phyloP scores from a whole-genome alignment of 148 eudicot genomes.

The Silene uniflora region DNA sequence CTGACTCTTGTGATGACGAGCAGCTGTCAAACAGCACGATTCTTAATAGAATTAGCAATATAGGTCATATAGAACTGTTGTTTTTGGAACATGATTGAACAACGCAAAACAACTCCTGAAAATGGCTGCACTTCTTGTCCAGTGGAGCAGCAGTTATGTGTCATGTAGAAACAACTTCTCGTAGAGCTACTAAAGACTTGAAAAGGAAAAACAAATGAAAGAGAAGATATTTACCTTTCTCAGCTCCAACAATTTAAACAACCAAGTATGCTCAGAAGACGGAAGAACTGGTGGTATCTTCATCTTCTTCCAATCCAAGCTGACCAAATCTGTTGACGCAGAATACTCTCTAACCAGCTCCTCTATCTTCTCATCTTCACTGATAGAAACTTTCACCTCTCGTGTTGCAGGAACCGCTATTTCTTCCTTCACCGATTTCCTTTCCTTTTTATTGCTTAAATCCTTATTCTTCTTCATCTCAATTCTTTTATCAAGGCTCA shows the following conservation, averaged over 20 bases:
- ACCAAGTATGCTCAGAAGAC: slow-evolving; percentile 77
- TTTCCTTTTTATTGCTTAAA: slow-evolving; percentile 24
- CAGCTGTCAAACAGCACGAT: background rate
- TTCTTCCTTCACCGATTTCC: slow-evolving; percentile 49
- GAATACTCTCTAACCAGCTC: slow-evolving; percentile 76
- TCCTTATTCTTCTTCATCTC: slow-evolving; percentile 58
- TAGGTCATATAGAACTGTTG: too few relatives aligned
- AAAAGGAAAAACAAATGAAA: too few relatives aligned
- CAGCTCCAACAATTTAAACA: slow-evolving; percentile 88
- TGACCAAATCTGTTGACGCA: slow-evolving; percentile 59
- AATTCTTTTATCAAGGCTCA: slow-evolving; percentile 74
- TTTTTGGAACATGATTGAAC: too few relatives aligned
- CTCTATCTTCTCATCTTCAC: slow-evolving; percentile 53
- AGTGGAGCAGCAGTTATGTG: too few relatives aligned
- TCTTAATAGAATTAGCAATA: too few relatives aligned
- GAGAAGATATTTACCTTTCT: slow-evolving; percentile 93
- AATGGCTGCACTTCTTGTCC: too few relatives aligned
- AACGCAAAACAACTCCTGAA: too few relatives aligned
- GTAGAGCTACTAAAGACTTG: too few relatives aligned
- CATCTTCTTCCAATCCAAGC: slow-evolving; percentile 94
- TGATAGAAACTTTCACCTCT: slow-evolving; percentile 31
- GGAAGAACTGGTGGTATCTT: slow-evolving; percentile 94
- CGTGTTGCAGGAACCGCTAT: slow-evolving; percentile 23
- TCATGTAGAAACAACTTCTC: too few relatives aligned
- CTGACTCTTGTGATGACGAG: too few relatives aligned